A percentile compares a stretch with the other conserved stretches of the same genome.
These are phyloP conservation scores for Biscogniauxia marginata DNA, from an alignment of 2,329 filamentous ascomycete genomes.

Conservation along the genomic window DNA sequence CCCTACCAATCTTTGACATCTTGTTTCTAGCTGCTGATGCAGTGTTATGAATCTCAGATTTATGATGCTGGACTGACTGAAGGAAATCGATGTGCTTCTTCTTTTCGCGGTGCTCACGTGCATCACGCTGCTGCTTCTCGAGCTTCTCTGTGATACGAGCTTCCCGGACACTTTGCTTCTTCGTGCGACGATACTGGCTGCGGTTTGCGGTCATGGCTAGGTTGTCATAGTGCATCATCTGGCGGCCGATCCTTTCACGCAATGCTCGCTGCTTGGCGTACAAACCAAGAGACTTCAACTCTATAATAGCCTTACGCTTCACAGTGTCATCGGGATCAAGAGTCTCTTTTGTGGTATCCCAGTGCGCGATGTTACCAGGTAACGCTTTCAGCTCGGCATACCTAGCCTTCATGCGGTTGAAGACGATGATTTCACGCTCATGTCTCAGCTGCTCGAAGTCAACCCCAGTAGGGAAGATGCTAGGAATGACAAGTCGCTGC, in stretches of 20 bases:
- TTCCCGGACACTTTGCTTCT: constrained; percentile 95
- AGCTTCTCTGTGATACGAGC: constrained; percentile 97
- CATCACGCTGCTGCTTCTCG: constrained; percentile 97
- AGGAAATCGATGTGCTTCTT: constrained; percentile 95
- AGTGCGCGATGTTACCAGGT: constrained; percentile 81
- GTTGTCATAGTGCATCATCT: constrained; percentile 95
- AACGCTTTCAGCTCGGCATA: constrained; percentile 81
- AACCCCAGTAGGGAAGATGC: constrained; percentile 83
- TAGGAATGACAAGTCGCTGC: constrained; percentile 78
- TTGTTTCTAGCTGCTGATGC: constrained; percentile 69
- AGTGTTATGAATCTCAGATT: constrained; percentile 70
- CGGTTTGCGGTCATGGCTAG: constrained; percentile 96
- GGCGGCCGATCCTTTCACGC: constrained; percentile 81
- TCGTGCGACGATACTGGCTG: constrained; percentile 84
- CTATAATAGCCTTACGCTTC: constrained; percentile 88
- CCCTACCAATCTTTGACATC: constrained; percentile 79
- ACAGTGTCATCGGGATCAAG: constrained; percentile 74
- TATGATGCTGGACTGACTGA: constrained; percentile 79
- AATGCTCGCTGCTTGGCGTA: constrained; percentile 84
- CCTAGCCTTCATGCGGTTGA: constrained; percentile 84
- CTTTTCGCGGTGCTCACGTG: constrained; percentile 93
- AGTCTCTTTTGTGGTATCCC: constrained; percentile 72
- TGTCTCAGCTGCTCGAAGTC: constrained; percentile 83
- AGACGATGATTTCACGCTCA: constrained; percentile 83
- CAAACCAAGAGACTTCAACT: constrained; percentile 89